These are phyloP conservation scores for Sporothrix luriei DNA, from an alignment of 2,329 filamentous ascomycete species.

Conservation along the genomic window DNA sequence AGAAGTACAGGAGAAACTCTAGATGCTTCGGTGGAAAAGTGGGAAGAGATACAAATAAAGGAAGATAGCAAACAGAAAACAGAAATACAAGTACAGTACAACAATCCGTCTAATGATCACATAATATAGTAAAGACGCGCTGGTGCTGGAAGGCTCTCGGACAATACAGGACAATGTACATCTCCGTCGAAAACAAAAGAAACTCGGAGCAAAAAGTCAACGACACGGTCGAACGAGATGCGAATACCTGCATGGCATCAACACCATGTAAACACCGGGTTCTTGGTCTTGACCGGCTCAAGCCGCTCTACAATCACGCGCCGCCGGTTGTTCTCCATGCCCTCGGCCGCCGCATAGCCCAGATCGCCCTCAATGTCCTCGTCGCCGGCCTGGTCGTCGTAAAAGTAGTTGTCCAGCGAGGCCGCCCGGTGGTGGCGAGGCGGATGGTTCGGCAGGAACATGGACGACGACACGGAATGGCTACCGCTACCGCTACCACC, in stretches of 20 bases:
- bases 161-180: neutral
- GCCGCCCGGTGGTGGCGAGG: slow-evolving; percentile 32
- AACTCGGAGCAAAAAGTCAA: neutral
- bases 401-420: slow-evolving; percentile 35
- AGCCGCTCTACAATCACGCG: slow-evolving; percentile 96
- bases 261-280: slow-evolving; percentile 98
- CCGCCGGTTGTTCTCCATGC: slow-evolving; percentile 85
- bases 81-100: too few species aligned
- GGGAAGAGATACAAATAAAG: neutral
- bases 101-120: slow-evolving; percentile 7
- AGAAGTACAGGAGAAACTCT: neutral
- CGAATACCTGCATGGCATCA: slow-evolving; percentile 47
- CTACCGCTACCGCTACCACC: slow-evolving; percentile 11
- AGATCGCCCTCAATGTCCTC: slow-evolving; percentile 89
- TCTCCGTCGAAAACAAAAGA: too few species aligned
- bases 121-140: neutral
- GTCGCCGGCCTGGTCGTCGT: slow-evolving; percentile 71
- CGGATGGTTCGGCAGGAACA: slow-evolving; percentile 1
- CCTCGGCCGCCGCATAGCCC: slow-evolving; percentile 90
- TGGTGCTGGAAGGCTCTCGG: neutral
- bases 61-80: neutral
- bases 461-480: slow-evolving; percentile 19
- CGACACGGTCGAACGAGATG: neutral
- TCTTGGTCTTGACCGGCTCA: slow-evolving; percentile 92
- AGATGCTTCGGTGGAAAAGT: neutral